Percentiles rank a stretch among this genome's conserved stretches.
These are phyloP conservation scores for Arthrobotrys sphaeroides DNA, from an alignment of 2,329 filamentous ascomycete genomes.

Conservation along the genomic window DNA sequence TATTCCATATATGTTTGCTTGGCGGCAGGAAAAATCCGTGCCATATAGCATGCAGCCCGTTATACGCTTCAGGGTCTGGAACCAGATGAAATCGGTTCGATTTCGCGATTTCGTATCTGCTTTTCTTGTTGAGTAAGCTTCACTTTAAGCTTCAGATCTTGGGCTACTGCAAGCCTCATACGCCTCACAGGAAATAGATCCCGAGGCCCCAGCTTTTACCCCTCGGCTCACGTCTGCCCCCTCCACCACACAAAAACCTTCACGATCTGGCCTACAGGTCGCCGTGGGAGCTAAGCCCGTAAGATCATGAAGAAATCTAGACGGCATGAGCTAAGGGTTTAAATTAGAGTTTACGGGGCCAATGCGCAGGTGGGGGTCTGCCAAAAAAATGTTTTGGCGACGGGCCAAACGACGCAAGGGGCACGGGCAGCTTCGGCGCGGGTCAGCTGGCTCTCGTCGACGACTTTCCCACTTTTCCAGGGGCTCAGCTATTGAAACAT, in stretches of 20 bases:
- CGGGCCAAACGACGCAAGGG: slow-evolving; percentile 19
- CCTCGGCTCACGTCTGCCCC: slow-evolving; percentile 8
- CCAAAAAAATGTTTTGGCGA: slow-evolving; percentile 15
- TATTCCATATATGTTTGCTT: background rate
- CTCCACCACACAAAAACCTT: background rate
- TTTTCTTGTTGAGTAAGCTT: slow-evolving; percentile 24
- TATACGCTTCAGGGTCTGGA: slow-evolving; percentile 37
- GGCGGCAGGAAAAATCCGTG: slow-evolving; percentile 30
- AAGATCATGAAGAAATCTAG: slow-evolving; percentile 5
- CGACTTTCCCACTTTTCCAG: background rate
- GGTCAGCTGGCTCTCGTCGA: slow-evolving; percentile 4
- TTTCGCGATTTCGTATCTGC: slow-evolving; percentile 5
- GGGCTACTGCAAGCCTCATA: slow-evolving; percentile 46
- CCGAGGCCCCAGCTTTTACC: slow-evolving; percentile 16
- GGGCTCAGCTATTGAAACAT: slow-evolving; percentile 1
- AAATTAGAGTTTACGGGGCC: slow-evolving; percentile 27
- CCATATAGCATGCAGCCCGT: slow-evolving; percentile 35
- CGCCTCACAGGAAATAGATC: slow-evolving; percentile 51
- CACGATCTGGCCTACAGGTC: background rate
- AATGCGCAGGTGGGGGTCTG: slow-evolving; percentile 12
- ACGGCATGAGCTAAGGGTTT: background rate
- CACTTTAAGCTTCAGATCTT: slow-evolving; percentile 30
- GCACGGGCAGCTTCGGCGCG: slow-evolving; percentile 25
- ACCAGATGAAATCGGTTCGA: slow-evolving; percentile 16
- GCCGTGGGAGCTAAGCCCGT: slow-evolving; percentile 7